Base-by-base conservation (phyloP, 2,329 filamentous ascomycete species). In the Ophiocordyceps australis region DNA sequence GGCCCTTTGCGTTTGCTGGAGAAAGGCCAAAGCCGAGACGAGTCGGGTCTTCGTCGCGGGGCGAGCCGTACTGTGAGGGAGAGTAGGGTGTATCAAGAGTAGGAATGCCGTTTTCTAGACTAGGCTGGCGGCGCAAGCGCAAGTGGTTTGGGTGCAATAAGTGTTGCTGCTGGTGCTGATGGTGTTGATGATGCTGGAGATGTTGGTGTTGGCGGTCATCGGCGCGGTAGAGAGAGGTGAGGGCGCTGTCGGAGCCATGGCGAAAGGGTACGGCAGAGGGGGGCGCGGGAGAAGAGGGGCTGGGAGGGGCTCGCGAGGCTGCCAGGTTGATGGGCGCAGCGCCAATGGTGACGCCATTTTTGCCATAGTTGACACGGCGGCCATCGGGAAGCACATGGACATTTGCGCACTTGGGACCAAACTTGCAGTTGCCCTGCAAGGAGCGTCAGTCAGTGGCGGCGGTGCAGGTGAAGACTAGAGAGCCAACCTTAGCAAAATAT, bases 381-480 rank as follows among this genome's bases (percentile, higher is more conserved):
- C 89, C 89, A 51, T 95, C 85, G 38, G 85, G 83, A 25, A 94
- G 74, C 42, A 95, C 78, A 52, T 98, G 89, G 36, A 91, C 81
- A 45, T 95, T 81, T 44, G 86, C 86, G 61, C 89, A 98, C 55
- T 95, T 95, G 35, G 82, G 79, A 34, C 89, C 89, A 49, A 95
- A 98, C 52, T 95, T 95, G 72, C 89, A 98, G 54, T 94, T 94
- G 38, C 89, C 89, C 82, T 94, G 29, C 19, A 9, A 11, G 8
- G 22, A 9, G 17, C 18, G n/a, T 14, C 7, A 5, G 5, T 7
- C 9, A 13, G 15, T 13, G 7, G 12, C 10, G n/a, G 13, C 9
- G 5, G 20, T 3, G 20, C n/a, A 6, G n/a, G 11, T 5, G 10
- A 13, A 4, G 5, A 3, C 6, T 13, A 17, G 10, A 14, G 8